Conservation (phyloP, 345 rosid species). For the Ailanthus altissimus region DNA sequence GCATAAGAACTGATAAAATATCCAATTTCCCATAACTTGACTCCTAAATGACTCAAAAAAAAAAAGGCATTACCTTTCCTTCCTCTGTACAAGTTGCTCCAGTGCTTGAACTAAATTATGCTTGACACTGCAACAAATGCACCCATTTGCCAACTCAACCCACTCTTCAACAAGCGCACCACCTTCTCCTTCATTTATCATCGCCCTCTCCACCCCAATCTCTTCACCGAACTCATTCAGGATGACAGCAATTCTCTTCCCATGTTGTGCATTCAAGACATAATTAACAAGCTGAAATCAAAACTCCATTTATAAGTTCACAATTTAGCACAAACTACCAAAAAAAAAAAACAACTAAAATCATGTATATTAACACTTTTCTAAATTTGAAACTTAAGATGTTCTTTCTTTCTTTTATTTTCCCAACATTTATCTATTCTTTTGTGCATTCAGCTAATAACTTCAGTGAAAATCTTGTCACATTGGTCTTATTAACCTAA, state of each 20-base stretch:
- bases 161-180: slow-evolving; percentile 91
- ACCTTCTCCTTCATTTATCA: slow-evolving; percentile 92
- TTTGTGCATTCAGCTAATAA: neutral
- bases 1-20: neutral
- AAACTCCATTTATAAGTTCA: neutral
- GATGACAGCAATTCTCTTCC: slow-evolving; percentile 88
- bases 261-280: slow-evolving; percentile 76
- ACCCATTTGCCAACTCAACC: slow-evolving; percentile 94
- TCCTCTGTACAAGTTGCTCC: slow-evolving; percentile 88
- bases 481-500: neutral
- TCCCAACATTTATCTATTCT: neutral
- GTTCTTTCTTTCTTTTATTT: neutral
- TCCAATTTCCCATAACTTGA: neutral
- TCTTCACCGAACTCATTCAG: slow-evolving; percentile 97
- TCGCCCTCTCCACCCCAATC: slow-evolving; percentile 95
- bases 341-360: neutral
- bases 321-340: neutral
- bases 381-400: neutral
- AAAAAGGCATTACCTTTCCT: slow-evolving; percentile 50
- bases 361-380: neutral
- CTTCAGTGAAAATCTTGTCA: neutral
- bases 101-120: slow-evolving; percentile 92
- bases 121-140: slow-evolving; percentile 92
- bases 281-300: slow-evolving; percentile 71
- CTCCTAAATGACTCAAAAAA: neutral